Evolutionary conservation across 768 basidiomycete species (phyloP), one percentile per base, ranked within the genome.

Genomic region (Russula olivacea): DNA sequence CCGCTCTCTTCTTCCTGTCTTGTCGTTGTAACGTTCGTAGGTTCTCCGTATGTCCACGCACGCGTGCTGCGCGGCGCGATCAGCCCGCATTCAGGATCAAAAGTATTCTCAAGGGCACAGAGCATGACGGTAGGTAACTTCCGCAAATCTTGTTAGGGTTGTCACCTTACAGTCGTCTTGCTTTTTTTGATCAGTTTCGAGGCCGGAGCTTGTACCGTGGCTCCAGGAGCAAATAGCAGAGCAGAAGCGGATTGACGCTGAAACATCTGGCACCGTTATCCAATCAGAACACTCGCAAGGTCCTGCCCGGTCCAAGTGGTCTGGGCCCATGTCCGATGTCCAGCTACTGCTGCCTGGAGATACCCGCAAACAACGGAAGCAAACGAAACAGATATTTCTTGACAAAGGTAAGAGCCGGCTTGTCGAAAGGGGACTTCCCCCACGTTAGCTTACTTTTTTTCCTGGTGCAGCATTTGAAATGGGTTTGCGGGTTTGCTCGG

Each of bases 21-120:
- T 14, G 23, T 34, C 15, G 15, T 36, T 2, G 19, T 54, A 10
- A 55, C 51, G 19, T 45, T n/a, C 41, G 11, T 38, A 84, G 83
- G 50, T 84, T 84, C 66, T 74, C 76, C 23, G 72, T 84, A 15
- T 82, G 81, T 66, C 79, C 78, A 21, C 75, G 81, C 28, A 83
- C 88, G 21, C 82, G 85, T 45, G 75, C 76, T 15, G 77, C 74
- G 36, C 80, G 82, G 21, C 76, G 83, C 48, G 86, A 87, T 64
- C 83, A 86, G 58, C 72, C 83, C 10, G 85, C 85, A 0, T 92
- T 89, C 80, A 91, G 87, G 69, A 84, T 92, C 52, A 91, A 91
- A 76, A 91, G 87, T 68, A 84, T 93, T 25, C 77, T 93, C 55
- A 87, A 83, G 71, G 86, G 87, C 25, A 86, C 85, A 0, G 91